These are phyloP conservation scores for Cutaneotrichosporon arboriforme DNA, from an alignment of 1,284 basidiomycete species.

Conservation along the genomic window DNA sequence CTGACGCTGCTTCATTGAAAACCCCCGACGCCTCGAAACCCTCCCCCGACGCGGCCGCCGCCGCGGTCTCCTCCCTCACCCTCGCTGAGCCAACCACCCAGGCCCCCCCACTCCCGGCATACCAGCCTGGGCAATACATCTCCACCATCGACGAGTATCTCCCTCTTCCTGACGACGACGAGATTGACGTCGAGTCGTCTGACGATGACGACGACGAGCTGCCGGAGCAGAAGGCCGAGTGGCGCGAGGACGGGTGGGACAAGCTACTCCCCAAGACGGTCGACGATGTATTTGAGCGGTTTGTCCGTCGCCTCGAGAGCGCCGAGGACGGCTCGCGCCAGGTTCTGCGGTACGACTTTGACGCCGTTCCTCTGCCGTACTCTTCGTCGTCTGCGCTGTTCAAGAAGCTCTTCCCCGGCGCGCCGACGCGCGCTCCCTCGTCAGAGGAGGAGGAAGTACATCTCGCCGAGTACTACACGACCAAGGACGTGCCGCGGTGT, in stretches of 20 bases:
- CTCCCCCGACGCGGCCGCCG: background rate
- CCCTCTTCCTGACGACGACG: conserved; percentile 28
- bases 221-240: conserved; percentile 28
- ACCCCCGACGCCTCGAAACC: conserved; percentile 1
- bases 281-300: conserved; percentile 48
- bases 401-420: conserved; percentile 40
- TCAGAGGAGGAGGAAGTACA: conserved; percentile 40
- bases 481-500: conserved; percentile 35
- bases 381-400: conserved; percentile 40
- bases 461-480: conserved; percentile 28
- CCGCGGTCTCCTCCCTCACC: conserved; percentile 20
- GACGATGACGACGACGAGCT: conserved; percentile 29
- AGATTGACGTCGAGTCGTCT: conserved; percentile 19
- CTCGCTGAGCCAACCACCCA: conserved; percentile 18
- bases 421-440: conserved; percentile 17
- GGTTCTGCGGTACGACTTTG: conserved; percentile 48
- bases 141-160: conserved; percentile 47
- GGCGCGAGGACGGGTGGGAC: conserved; percentile 36
- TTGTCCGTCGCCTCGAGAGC: conserved; percentile 36
- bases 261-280: conserved; percentile 39
- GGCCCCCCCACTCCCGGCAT: conserved; percentile 41
- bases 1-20: conserved; percentile 12
- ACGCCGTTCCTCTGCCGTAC: conserved; percentile 45
- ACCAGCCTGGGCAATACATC: conserved; percentile 47
- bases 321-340: conserved; percentile 43